Base-by-base conservation (phyloP, 2,329 filamentous ascomycete species). In the Microascus cirrosus region DNA sequence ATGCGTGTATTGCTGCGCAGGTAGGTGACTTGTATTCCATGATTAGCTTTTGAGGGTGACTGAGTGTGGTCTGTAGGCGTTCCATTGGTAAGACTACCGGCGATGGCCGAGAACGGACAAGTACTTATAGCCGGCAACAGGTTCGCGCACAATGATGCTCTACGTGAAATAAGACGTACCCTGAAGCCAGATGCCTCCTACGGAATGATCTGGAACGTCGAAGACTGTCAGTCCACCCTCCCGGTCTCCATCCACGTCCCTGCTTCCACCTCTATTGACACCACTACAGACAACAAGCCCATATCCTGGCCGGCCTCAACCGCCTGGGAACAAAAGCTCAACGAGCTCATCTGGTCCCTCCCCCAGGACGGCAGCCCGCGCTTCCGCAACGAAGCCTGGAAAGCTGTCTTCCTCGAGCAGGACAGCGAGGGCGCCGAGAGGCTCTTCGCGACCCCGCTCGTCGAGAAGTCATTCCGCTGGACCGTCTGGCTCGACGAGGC, bases 141-240 rank as follows among this genome's bases (percentile, higher is more conserved):
- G 86, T 90, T 90, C 70, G 82, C 86, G 45, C 87, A 78, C 57
- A 71, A 77, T 50, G 76, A 81, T 39, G 74, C 85, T 0, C 71
- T 91, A 32, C 69, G 73, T 53, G 85, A 89, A 63, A 85, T 90
- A n/a, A 78, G 83, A 62, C 79, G 86, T 53, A 78, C 87, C 0
- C 70, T 90, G 54, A 79, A 78, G 64, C 82, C 82, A 0, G 78
- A 77, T 7, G 80, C 79, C 7, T 74, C 75, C 32, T 73, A 90
- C 32, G 86, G 83, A 15, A 69, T 88, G 67, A 84, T 90, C 57
- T 90, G 87, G 87, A 90, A 89, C 63, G 74, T 85, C 60, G 86
- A 89, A 67, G 83, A 87, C 62, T 89, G 85, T 85, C 70, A 65
- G 77, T 71, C 25, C 28, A 32, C 28, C 24, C 39, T 10, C 48